phyloP scores from a whole-genome alignment of 345 rosid species.

The Aquilaria malaccensis region DNA sequence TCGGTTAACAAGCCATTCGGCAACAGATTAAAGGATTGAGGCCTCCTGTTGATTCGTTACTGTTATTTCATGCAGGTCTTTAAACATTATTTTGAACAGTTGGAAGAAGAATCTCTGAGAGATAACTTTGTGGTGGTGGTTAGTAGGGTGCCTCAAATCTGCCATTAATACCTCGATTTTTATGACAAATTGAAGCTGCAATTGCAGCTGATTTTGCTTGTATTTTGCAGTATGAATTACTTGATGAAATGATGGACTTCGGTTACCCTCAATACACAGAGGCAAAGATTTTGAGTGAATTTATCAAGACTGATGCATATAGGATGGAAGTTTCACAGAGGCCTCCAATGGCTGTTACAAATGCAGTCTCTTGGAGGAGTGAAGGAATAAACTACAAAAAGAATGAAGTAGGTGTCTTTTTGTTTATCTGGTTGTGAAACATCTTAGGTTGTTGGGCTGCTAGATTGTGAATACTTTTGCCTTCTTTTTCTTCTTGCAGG shows the following conservation, averaged over 20 bases:
- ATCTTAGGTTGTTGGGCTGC: constrained; percentile 4
- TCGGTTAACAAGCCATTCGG: neutral
- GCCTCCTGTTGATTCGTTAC: neutral
- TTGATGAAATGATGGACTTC: constrained; percentile 99
- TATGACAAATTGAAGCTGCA: neutral
- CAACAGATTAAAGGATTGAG: neutral
- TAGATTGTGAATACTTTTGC: constrained; percentile 7
- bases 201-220: constrained; percentile 11
- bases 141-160: constrained; percentile 17
- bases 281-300: constrained; percentile 88
- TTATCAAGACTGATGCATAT: constrained; percentile 96
- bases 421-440: neutral
- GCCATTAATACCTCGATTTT: too few relatives aligned
- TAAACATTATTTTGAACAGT: constrained; percentile 95
- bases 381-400: constrained; percentile 89
- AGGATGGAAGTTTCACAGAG: constrained; percentile 93
- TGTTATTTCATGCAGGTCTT: constrained; percentile 47
- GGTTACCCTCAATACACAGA: constrained; percentile 95
- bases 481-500: constrained; percentile 38
- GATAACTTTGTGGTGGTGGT: constrained; percentile 99
- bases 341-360: constrained; percentile 99
- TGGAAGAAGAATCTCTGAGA: constrained; percentile 94
- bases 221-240: constrained; percentile 81
- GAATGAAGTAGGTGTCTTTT: constrained; percentile 58
- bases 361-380: constrained; percentile 98